Evolutionary conservation across 371 early-diverging fungal species (phyloP), one percentile per base, ranked within the genome.

Genomic region (Apophysomyces variabilis): DNA sequence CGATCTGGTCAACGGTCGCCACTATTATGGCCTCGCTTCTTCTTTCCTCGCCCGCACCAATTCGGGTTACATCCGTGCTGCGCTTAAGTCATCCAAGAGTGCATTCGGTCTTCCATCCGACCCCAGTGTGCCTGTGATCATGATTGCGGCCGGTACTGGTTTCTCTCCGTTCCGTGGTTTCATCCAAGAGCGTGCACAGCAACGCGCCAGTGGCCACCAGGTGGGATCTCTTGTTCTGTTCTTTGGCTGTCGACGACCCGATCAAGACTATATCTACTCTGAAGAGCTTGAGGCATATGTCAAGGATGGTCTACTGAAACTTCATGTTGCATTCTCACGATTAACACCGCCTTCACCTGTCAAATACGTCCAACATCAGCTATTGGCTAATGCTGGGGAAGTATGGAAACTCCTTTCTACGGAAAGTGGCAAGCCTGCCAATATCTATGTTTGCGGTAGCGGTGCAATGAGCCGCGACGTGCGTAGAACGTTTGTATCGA

Each of bases 101-200:
- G 61, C 66, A 16, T 71, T 71, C 45, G 56, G 60, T 12, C 38
- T 71, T 14, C 83, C 85, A 1, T 26, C 57, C 1, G 69, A 69
- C 45, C 54, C 66, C 3, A 47, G 38, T 3, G 50, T 66, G 7
- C 85, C 85, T 1, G 57, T 80, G 4, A 68, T 87, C 37, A 80
- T 87, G 78, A 75, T 85, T 38, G 81, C 69, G 13, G 68, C 78
- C 44, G 93, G 93, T 4, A 90, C 92, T 0, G 95, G 95, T 14
- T 80, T 96, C 12, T 91, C 95, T 5, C 94, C 95, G 1, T 92
- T 95, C 87, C 80, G 92, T 36, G 79, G 92, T 36, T 86, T 95
- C 57, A 60, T 95, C 41, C 64, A 71, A 56, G 71, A 66, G 26
- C 62, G 67, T 14, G 62, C 60, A 36, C 60, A 38, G 41, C 45